Base-by-base conservation (phyloP, 805 yeast species). In the Middelhovenomyces tepae region DNA sequence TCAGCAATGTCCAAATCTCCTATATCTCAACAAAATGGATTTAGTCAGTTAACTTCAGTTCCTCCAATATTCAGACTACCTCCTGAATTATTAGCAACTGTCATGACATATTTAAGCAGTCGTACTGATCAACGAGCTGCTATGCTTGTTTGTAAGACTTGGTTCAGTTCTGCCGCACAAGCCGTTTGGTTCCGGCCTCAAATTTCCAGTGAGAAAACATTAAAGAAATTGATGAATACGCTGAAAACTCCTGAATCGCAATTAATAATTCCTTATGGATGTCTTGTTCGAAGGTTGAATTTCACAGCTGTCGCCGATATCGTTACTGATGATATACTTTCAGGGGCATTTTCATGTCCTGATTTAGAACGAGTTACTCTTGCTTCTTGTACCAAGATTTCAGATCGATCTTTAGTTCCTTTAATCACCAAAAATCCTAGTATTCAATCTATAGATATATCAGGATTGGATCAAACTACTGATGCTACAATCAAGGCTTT, bases 101-200 rank as follows among this genome's bases (percentile, higher is more conserved):
- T 56, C 20, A 37, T 46, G 27, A 21, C 37, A 19, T 36, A 39
- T 27, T 34, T 54, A 16, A 43, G 33, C 16, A 15, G 28, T 19
- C 27, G 25, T 14, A 17, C 16, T 13, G 59, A 55, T 35, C 43
- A 50, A 32, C 36, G 40, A 38, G 34, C 46, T n/a, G 51, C 54
- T 33, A 31, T 84, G 40, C 65, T 84, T 1, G 87, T 84, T 5
- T 86, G 94, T 57, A 75, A 73, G 46, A 70, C 75, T 40, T 86
- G 94, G 80, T 81, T 86, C 7, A 71, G 74, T 44, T 63, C 82
- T 26, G 75, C 82, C 9, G 75, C 85, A 7, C 94, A 83, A 47
- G 65, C 78, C 26, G 61, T 87, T 19, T 87, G 95, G 93, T 82
- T 83, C 51, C 71, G 97, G 38, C 95, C 96, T 3, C 72, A 71